Evolutionary conservation across 768 basidiomycete genomes (phyloP).

Genomic region (Thelephora ganbajun): DNA sequence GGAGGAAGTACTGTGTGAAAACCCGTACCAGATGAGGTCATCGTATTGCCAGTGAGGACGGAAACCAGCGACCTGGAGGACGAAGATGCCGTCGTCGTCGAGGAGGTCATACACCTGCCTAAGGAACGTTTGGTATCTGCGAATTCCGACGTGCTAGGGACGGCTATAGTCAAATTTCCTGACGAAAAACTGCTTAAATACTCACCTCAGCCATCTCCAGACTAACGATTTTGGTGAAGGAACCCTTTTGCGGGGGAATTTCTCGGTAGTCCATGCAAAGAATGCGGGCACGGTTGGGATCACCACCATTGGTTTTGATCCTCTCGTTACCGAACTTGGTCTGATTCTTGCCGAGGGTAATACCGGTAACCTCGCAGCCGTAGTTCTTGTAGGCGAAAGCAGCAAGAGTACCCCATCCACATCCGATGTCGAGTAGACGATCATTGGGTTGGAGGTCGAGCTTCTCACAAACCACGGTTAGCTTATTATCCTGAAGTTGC

Average conservation of each 20-base stretch:
- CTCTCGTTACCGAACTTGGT: constrained; percentile 85
- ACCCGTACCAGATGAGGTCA: constrained; percentile 72
- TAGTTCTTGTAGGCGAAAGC: constrained; percentile 97
- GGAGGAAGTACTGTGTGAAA: neutral
- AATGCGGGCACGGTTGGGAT: constrained; percentile 68
- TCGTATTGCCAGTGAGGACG: constrained; percentile 97
- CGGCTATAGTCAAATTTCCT: neutral
- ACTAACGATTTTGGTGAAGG: constrained; percentile 88
- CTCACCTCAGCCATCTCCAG: constrained; percentile 92
- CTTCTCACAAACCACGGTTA: constrained; percentile 90
- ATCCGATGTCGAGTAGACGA: constrained; percentile 73
- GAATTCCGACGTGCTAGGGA: constrained; percentile 80
- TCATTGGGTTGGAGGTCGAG: constrained; percentile 81
- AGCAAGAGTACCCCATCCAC: constrained; percentile 93
- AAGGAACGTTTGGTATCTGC: constrained; percentile 82
- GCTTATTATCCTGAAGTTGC: constrained; percentile 95
- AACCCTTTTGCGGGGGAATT: constrained; percentile 59
- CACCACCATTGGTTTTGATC: constrained; percentile 50
- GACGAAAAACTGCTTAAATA: neutral
- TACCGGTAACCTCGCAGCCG: constrained; percentile 89
- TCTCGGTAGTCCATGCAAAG: constrained; percentile 90
- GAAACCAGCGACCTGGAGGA: constrained; percentile 95
- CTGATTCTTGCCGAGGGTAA: constrained; percentile 87
- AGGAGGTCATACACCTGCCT: constrained; percentile 86
- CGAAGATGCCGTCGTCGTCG: constrained; percentile 88